Evolutionary conservation across 495 filamentous ascomycete genomes (phyloP).

Genomic region (Lasiosphaeriaceae sp.): DNA sequence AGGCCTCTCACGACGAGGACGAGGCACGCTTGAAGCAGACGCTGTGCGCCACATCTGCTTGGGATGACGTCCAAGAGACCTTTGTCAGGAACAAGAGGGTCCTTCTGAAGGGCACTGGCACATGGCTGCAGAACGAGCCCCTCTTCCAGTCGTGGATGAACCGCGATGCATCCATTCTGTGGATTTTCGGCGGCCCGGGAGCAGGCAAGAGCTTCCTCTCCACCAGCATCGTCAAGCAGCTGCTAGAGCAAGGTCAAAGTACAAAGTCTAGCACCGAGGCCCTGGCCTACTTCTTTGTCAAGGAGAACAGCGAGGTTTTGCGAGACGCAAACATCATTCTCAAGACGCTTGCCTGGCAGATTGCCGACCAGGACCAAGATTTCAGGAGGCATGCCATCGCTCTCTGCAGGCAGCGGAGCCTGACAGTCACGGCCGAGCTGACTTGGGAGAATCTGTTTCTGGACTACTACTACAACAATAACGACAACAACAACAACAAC

Average conservation of each 20-base stretch:
- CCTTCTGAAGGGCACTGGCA: slow-evolving; percentile 6
- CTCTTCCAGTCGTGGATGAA: slow-evolving; percentile 6
- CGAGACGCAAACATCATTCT: slow-evolving; percentile 12
- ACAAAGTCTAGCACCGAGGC: not conserved
- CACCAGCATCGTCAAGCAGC: slow-evolving; percentile 3
- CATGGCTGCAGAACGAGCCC: slow-evolving; percentile 4
- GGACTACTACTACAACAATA: not conserved
- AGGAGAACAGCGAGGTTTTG: slow-evolving; percentile 13
- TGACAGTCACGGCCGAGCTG: not conserved
- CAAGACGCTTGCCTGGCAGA: slow-evolving; percentile 11
- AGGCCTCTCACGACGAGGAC: not conserved
- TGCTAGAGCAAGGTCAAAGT: not conserved
- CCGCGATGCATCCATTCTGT: slow-evolving; percentile 7
- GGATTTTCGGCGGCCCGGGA: slow-evolving; percentile 14
- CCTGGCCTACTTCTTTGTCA: slow-evolving; percentile 10
- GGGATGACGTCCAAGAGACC: slow-evolving; percentile 3
- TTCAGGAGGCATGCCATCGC: slow-evolving; percentile 6
- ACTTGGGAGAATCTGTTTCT: slow-evolving; percentile 10
- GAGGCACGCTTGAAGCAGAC: not conserved
- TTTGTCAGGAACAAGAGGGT: slow-evolving; percentile 3
- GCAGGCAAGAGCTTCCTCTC: slow-evolving; percentile 11
- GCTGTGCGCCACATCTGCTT: slow-evolving; percentile 4
- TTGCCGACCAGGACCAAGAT: slow-evolving; percentile 1
- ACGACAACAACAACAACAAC: not conserved
- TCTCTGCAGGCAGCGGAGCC: not conserved